Evolutionary conservation across 345 rosid genomes (phyloP), one percentile per base, ranked within the genome.

Genomic region (Acer saccharum): DNA sequence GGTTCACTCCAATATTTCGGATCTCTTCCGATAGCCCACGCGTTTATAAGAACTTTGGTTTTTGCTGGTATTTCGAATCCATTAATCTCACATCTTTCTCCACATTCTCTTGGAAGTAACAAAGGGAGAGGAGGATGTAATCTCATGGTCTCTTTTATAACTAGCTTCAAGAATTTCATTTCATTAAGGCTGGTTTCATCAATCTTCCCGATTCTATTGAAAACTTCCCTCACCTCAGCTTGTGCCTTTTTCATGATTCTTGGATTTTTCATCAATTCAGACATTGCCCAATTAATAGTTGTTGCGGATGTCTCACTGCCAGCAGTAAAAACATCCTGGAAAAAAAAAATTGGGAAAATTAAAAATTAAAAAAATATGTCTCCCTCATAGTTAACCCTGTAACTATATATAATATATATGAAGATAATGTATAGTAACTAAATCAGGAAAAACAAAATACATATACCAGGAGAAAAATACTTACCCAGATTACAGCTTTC

Each of bases 401-500:
- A 29, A 29, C 32, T 29, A 29, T 29, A 29, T 29, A 29, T 29
- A 29, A 29, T 29, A 29, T 29, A 29, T 29, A 29, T 29, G 5
- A 35, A 35, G 4, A 35, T 35, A 35, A 35, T 35, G 39, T 4
- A 35, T 4, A 35, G 39, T 4, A 35, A 5, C 1, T 35, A 35
- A 35, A 4, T 35, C 5, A 35, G 0, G 0, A 35, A 35, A 35
- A 4, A 35, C 4, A 35, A 32, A 18, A 29, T 29, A 29, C 3
- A 29, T 29, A 29, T 29, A 29, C 32, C 32, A 29, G 32, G 32
- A 29, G 32, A 29, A 29, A 1, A 2, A 1, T 60, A 72, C n/a
- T 76, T 43, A 85, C 86, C 69, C 48, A 14, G 48, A 83, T 68
- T 29, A 85, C 79, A 10, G 86, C 86, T 72, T 85, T 83, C 72